Evolutionary conservation across 306 rosid genomes (phyloP), one percentile per base, ranked within the genome.

Genomic region (Begonia peltatifolia): DNA sequence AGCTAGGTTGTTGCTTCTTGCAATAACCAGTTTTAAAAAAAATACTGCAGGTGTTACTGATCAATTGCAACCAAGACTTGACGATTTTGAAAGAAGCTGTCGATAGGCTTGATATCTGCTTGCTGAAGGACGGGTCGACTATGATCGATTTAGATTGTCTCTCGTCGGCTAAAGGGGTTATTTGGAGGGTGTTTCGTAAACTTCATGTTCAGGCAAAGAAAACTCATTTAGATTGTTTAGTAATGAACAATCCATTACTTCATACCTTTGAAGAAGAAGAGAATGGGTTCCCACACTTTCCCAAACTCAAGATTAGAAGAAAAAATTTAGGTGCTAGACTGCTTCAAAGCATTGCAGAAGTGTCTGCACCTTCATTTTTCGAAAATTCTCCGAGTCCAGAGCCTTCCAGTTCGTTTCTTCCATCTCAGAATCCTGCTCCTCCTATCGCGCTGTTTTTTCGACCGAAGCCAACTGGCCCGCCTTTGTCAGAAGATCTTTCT

Each of bases 51-150:
- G 58, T 73, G 14, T 59, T 90, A 56, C 73, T 75, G 86, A 62
- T 70, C 15, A 61, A 52, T 59, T 86, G 96, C 76, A 68, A 68
- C 74, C 66, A 69, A 62, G 93, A 79, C 62, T 73, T 83, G 61
- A 63, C 63, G 59, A 76, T 63, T 62, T 66, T 75, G 68, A 73
- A 64, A 63, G 73, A 76, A 64, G 68, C 69, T 57, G 22, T 61
- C 2, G 71, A 57, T 53, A 75, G 68, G 60, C 54, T 59, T 52
- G 74, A 66, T 25, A 59, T 67, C n/a, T 70, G 83, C 73, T 67
- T 74, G 47, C 61, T 65, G 12, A 59, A 58, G 42, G 83, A 76
- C 61, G 59, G 58, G 50, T 59, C 61, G 12, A 11, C 53, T 56
- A 79, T 46, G 60, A 44, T 71, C 63, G 62, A 56, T 68, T 50